These are phyloP conservation scores for Kazachstania kunashirensis DNA, from an alignment of 805 yeast genomes.

Conservation along the genomic window DNA sequence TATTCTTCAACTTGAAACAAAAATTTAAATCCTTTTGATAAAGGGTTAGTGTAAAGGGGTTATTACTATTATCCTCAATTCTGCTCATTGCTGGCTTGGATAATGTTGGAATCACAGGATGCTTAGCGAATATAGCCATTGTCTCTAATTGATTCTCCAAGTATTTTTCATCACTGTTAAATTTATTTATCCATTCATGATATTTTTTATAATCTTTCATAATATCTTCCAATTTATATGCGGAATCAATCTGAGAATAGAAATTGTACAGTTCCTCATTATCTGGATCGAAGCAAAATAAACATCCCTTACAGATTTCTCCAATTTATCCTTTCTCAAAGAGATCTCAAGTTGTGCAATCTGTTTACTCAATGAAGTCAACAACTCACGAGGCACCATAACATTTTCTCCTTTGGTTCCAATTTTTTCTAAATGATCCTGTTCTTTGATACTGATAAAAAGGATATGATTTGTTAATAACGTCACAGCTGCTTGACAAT, in stretches of 20 bases:
- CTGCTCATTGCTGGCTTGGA: background rate
- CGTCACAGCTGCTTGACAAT: background rate
- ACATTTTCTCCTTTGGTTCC: background rate
- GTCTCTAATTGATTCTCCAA: background rate
- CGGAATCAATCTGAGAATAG: background rate
- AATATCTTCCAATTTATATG: constrained; percentile 1
- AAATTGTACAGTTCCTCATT: constrained; percentile 2
- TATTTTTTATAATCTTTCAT: constrained; percentile 1
- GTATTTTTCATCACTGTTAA: constrained; percentile 2
- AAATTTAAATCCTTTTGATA: constrained; percentile 5
- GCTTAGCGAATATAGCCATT: background rate
- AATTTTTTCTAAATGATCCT: background rate
- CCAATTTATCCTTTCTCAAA: background rate
- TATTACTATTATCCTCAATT: background rate
- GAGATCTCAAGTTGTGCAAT: constrained; percentile 1
- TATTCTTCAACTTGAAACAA: constrained; percentile 4
- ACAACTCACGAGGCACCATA: background rate
- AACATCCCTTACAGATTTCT: background rate
- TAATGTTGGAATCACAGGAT: background rate
- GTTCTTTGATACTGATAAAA: constrained; percentile 1
- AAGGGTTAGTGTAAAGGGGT: constrained; percentile 2
- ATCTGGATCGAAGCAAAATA: constrained; percentile 2
- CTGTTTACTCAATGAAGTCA: background rate
- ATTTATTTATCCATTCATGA: background rate
- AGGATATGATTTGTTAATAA: background rate